These are phyloP conservation scores for Leccinum fuscescens DNA, from an alignment of 1,284 basidiomycete species.

Conservation along the genomic window DNA sequence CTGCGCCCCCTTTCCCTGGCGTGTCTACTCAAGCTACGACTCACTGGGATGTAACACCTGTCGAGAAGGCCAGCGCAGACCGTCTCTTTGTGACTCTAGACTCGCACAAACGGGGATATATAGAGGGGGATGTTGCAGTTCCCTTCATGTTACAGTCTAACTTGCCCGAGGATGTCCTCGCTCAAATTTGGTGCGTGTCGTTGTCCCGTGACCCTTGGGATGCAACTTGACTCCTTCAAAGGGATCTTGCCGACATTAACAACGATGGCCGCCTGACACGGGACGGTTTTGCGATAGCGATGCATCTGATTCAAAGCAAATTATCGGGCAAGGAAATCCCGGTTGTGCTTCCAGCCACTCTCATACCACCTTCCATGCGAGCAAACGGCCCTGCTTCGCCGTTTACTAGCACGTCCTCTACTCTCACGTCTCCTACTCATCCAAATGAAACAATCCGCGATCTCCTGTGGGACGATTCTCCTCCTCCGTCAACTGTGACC, in stretches of 20 bases:
- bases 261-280: constrained; percentile 86
- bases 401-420: constrained; percentile 33
- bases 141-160: constrained; percentile 96
- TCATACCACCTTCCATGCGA: constrained; percentile 83
- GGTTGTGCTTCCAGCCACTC: constrained; percentile 60
- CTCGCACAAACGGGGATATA: constrained; percentile 70
- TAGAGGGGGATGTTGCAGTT: constrained; percentile 93
- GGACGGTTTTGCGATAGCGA: constrained; percentile 95
- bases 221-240: constrained; percentile 33
- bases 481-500: constrained; percentile 47
- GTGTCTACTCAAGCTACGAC: constrained; percentile 26
- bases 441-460: constrained; percentile 41
- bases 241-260: constrained; percentile 93
- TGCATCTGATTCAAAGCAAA: constrained; percentile 91
- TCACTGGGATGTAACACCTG: constrained; percentile 82
- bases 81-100: constrained; percentile 86
- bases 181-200: constrained; percentile 80
- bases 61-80: constrained; percentile 83
- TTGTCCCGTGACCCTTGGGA: neutral
- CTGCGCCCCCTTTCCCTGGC: constrained; percentile 26
- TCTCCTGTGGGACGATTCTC: constrained; percentile 64
- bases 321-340: constrained; percentile 86
- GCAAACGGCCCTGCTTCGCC: constrained; percentile 32
- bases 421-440: constrained; percentile 36
- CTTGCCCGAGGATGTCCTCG: constrained; percentile 80